Base-by-base conservation (phyloP, 257 asterid genomes). In the Nicotiana benthamiana region DNA sequence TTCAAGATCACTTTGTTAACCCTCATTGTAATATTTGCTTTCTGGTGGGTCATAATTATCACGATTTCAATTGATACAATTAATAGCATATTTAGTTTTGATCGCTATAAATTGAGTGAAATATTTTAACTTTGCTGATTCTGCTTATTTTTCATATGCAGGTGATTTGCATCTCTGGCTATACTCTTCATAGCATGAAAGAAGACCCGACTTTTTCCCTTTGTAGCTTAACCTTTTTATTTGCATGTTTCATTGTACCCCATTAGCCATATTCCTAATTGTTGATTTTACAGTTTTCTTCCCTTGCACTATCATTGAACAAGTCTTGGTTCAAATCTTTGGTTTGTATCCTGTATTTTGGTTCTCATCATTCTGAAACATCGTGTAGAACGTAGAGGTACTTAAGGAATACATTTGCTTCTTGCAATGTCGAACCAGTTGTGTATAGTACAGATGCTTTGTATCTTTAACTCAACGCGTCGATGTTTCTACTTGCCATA, bases 141-240 rank as follows among this genome's bases (percentile, higher is more conserved):
- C 75, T 74, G 75, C 8, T 74, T 28, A 61, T 0, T 67, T 81
- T 66, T 72, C 43, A 32, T 51, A 16, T 85, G 84, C 91, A 90
- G 97, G 94, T 84, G 68, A 43, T 80, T 61, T n/a, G 46, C 75
- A n/a, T 67, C 28, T 75, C 72, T 26, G 88, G 83, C 74, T 83
- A 85, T 80, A 78, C 27, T 80, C 61, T 79, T 83, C 84, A 75
- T 65, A 74, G 83, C 64, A 77, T 59, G 27, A 85, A 79, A 83
- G 52, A 75, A 86, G 84, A 61, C 70, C 79, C 63, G 80, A 79
- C 65, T 82, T 80, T 82, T 62, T 53, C 79, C 53, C 52, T 60
- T 64, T 76, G 83, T 80, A 75, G 86, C 72, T 61, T 75, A 82
- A 85, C 46, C 57, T 81, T 75, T 85, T 81, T 26, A 68, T 81